Evolutionary conservation across 2,329 filamentous ascomycete species (phyloP).

Genomic region (Clarireedia paspali): DNA sequence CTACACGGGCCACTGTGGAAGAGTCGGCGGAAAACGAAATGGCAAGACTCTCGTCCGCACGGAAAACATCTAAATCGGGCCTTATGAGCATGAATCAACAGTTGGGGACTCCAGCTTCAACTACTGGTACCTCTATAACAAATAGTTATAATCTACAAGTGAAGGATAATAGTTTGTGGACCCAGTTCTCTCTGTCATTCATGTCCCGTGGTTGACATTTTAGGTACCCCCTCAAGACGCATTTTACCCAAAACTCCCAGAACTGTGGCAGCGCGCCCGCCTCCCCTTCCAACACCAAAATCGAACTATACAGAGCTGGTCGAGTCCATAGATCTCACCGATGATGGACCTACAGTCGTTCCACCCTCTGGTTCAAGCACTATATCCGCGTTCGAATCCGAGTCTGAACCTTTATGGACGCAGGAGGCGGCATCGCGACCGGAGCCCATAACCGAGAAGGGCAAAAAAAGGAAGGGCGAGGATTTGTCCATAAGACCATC

Average conservation of each 20-base stretch:
- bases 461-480: conserved; percentile 29
- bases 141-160: conserved; percentile 18
- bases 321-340: conserved; percentile 29
- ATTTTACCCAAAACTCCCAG: conserved; percentile 8
- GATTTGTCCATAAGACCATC: conserved; percentile 20
- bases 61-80: conserved; percentile 19
- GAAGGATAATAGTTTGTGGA: conserved; percentile 17
- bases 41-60: conserved; percentile 25
- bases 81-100: conserved; percentile 25
- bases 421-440: conserved; percentile 24
- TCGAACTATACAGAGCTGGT: conserved; percentile 17
- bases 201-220: conserved; percentile 3
- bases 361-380: conserved; percentile 16
- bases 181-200: background rate
- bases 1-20: conserved; percentile 7
- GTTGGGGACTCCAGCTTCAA: conserved; percentile 28
- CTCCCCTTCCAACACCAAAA: conserved; percentile 28
- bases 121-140: conserved; percentile 18
- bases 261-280: conserved; percentile 16
- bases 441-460: conserved; percentile 20
- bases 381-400: conserved; percentile 17
- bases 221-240: conserved; percentile 20
- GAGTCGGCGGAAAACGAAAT: conserved; percentile 19
- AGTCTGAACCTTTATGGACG: conserved; percentile 17
- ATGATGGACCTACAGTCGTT: conserved; percentile 14